Base-by-base conservation (phyloP, 2,329 filamentous ascomycete species). In the Fusarium sp. region DNA sequence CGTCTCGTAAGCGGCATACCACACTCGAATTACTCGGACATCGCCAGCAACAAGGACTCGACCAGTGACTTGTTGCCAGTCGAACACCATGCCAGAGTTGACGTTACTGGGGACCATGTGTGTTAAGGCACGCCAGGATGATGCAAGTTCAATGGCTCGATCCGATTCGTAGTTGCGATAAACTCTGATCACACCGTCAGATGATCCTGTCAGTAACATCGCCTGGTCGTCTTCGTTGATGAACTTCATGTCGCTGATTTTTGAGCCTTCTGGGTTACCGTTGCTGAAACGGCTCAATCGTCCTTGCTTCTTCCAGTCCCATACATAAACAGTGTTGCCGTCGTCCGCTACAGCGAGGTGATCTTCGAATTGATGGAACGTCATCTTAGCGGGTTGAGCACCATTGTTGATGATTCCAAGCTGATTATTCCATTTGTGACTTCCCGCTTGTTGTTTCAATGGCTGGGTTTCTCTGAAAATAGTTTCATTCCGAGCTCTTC, bases 201-300 rank as follows among this genome's bases (percentile, higher is more conserved):
- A 98, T 13, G 95, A 97, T 4, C 96, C 96, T 2, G 94, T 98
- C 89, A 99, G 94, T 64, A 99, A 85, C 73, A 98, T 90, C 6
- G 96, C 96, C 79, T 97, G 94, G 80, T 99, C 96, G 78, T 99
- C 96, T 82, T 99, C 96, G 77, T 99, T 99, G 85, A 99, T 97
- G 82, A 98, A 98, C 63, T 95, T 94, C 81, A 98, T 91, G 81
- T 98, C 95, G 61, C 95, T 98, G 78, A 99, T 97, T 77, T 92
- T 94, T 32, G 95, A 98, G 6, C 95, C 94, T 38, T 91, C 87
- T 0, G 96, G 96, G 78, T 99, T 99, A 55, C 94, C 95, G 78
- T 98, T 98, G 34, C 94, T 97, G 83, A 99, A 99, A 62, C 93
- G 92, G 79, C 91, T 94, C 73, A 98, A 85, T 39, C 92, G 90